Percentiles rank a stretch among this genome's conserved stretches.
Evolutionary conservation across 305 asterid genomes (phyloP).

Genomic region (Fraxinus nigra): DNA sequence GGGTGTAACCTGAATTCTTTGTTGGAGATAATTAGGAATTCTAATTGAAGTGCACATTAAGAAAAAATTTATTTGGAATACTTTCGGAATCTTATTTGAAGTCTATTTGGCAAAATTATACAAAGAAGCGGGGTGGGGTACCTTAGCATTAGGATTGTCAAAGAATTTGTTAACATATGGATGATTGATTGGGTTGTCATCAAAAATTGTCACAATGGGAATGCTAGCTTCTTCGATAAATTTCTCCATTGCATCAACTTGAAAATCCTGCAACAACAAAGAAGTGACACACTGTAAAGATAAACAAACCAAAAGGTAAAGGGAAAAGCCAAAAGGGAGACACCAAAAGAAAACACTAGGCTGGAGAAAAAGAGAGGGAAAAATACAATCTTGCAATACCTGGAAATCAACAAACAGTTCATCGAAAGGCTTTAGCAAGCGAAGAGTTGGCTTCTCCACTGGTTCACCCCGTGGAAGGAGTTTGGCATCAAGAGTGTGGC

Average conservation of each 20-base stretch:
- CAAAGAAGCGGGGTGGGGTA: slow-evolving; percentile 24
- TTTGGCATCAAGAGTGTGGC: slow-evolving; percentile 71
- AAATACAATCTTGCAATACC: slow-evolving; percentile 32
- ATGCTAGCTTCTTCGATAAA: slow-evolving; percentile 50
- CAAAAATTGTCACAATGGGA: slow-evolving; percentile 61
- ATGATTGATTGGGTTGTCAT: slow-evolving; percentile 50
- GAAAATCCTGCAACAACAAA: slow-evolving; percentile 55
- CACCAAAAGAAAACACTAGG: background rate
- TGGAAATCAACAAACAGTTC: slow-evolving; percentile 62
- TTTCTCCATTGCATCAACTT: slow-evolving; percentile 58
- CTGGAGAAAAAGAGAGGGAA: background rate
- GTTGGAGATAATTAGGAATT: too few relatives aligned
- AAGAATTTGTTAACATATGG: slow-evolving; percentile 63
- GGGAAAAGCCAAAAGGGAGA: background rate
- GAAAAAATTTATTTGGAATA: too few relatives aligned
- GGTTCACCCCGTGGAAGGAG: slow-evolving; percentile 59
- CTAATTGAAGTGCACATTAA: too few relatives aligned
- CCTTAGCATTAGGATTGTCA: slow-evolving; percentile 50
- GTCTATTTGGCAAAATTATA: too few relatives aligned
- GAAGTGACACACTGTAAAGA: background rate
- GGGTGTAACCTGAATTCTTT: too few relatives aligned
- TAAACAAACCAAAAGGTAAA: background rate
- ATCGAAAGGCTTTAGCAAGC: slow-evolving; percentile 84
- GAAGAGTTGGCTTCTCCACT: slow-evolving; percentile 68
- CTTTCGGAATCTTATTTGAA: too few relatives aligned